Evolutionary conservation across 1,284 basidiomycete species (phyloP), one percentile per base, ranked within the genome.

Genomic region (Fomitiporia mediterranea): DNA sequence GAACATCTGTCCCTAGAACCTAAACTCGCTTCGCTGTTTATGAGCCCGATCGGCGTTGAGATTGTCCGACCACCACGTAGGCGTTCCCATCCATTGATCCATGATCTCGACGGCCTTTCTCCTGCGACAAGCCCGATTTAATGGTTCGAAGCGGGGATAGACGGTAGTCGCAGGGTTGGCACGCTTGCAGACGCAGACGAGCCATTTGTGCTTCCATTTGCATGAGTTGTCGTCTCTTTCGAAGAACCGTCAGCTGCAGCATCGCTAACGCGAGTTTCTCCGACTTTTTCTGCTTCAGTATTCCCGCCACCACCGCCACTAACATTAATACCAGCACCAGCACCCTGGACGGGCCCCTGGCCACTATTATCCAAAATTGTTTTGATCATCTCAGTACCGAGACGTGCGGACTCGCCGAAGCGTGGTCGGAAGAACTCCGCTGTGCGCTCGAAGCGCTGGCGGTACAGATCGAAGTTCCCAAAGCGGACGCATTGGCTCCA

Each of bases 401-500:
- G 72, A 69, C 79, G 82, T 37, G 82, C 86, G 3, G 89, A 92
- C 68, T 95, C 94, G 60, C 87, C 88, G 67, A 98, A 98, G 57
- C 94, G 73, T 0, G 86, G 81, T 66, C 93, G 83, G 68, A 98
- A 98, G 72, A 98, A 98, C 46, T 64, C 64, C 19, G 86, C 78
- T 7, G 94, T 96, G 69, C 87, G 80, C 66, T 83, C 82, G 69
- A 98, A 99, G 55, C 94, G 73, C 65, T 80, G 72, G 67, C 81
- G 77, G 74, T 98, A 99, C 58, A 94, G 76, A 63, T 95, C 91
- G 72, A 98, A 98, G 72, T 81, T 88, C 35, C 94, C 93, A 72
- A 97, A 96, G 50, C 83, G 85, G 43, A 99, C 92, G 66, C 91
- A 94, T 71, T 97, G 91, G 65, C 89, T 91, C 96, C 97, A 99